Evolutionary conservation across 2,329 filamentous ascomycete genomes (phyloP).

Genomic region (Monosporascus cannonballus): DNA sequence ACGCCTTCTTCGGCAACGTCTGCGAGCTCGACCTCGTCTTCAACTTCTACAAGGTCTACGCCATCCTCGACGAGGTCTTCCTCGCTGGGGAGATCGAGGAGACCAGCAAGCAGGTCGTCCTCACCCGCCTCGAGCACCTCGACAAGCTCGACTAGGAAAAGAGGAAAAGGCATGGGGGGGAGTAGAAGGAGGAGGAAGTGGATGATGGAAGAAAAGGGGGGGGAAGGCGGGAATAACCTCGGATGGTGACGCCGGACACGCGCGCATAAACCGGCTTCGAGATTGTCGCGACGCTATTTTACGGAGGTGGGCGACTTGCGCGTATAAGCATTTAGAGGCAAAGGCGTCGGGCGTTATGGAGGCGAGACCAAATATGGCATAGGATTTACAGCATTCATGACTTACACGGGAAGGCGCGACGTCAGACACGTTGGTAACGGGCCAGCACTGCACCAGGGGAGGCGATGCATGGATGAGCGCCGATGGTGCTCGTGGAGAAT

Average conservation of each 20-base stretch:
- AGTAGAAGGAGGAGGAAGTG: background rate
- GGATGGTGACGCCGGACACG: background rate
- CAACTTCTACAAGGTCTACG: constrained; percentile 86
- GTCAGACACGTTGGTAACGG: too few relatives aligned
- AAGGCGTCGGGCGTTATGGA: constrained; percentile 13
- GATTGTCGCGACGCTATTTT: too few relatives aligned
- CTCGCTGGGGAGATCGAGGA: constrained; percentile 97
- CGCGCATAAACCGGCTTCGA: background rate
- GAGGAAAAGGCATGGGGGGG: background rate
- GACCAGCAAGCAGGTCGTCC: constrained; percentile 95
- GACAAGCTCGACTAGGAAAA: constrained; percentile 79
- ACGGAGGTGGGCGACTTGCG: background rate
- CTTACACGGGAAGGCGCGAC: background rate
- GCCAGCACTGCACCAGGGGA: too few relatives aligned
- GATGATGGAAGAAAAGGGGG: background rate
- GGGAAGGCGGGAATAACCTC: background rate
- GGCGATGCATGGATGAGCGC: background rate
- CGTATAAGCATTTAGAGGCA: constrained; percentile 6
- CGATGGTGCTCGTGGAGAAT: background rate
- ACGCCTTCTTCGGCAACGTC: constrained; percentile 98
- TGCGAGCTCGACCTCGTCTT: constrained; percentile 92
- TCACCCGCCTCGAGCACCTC: constrained; percentile 88
- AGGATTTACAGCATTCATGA: background rate
- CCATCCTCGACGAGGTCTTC: constrained; percentile 97
- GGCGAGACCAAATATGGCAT: background rate